A percentile compares a stretch with the other conserved stretches of the same genome.
These are phyloP conservation scores for Graphiopsis chlorocephala DNA, from an alignment of 2,329 filamentous ascomycete species.

Conservation along the genomic window DNA sequence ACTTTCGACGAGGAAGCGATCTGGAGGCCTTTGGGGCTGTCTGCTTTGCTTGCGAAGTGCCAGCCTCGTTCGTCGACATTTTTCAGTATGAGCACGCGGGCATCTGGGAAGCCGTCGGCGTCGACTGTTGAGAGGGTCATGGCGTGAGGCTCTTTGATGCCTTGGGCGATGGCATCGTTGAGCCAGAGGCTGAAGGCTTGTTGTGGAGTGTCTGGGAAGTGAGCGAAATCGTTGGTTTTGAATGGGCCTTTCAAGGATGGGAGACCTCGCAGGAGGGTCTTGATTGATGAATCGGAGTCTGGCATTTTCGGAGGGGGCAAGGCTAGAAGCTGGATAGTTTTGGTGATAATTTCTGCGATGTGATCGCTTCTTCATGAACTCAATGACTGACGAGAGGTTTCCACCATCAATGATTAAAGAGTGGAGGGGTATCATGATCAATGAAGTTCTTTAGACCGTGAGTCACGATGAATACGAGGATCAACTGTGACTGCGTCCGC, in stretches of 20 bases:
- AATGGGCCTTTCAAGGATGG: not conserved
- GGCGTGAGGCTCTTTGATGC: not conserved
- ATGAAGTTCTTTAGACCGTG: not conserved
- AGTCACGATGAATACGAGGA: not conserved
- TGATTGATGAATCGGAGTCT: not conserved
- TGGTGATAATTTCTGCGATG: not conserved
- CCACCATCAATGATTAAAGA: not conserved
- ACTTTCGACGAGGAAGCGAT: not conserved
- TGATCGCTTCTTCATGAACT: not conserved
- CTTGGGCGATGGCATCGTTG: not conserved
- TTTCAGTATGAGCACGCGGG: not conserved
- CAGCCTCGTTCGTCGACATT: not conserved
- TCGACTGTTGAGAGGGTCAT: not conserved
- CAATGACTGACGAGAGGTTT: not conserved
- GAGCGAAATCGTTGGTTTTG: not conserved
- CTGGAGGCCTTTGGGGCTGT: not conserved
- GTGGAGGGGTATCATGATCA: not conserved
- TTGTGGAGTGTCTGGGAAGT: not conserved
- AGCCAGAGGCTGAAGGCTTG: not conserved
- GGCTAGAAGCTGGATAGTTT: not conserved
- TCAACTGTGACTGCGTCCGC: not conserved
- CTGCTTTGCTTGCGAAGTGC: not conserved
- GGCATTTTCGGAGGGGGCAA: not conserved
- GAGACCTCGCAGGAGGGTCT: not conserved
- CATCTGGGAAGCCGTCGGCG: not conserved